These are phyloP conservation scores for Populus tomentosa DNA, from an alignment of 441 rosid genomes.

Conservation along the genomic window DNA sequence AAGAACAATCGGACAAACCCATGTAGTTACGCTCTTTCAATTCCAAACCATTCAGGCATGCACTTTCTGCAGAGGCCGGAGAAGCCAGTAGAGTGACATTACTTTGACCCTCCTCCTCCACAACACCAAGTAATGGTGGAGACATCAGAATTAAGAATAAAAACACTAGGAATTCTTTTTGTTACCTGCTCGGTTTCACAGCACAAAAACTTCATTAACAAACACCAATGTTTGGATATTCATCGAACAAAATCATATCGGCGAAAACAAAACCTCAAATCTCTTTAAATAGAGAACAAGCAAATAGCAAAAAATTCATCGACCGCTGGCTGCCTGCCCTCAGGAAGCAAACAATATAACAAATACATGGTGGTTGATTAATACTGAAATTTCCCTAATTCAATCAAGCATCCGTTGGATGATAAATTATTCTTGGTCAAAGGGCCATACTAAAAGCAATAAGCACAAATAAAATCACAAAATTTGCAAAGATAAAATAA, in stretches of 20 bases:
- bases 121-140: constrained; percentile 46
- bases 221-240: not conserved
- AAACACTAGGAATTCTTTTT: constrained; percentile 9
- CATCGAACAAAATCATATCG: not conserved
- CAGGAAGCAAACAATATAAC: constrained; percentile 18
- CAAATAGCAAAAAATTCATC: constrained; percentile 5
- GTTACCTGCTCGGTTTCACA: constrained; percentile 24
- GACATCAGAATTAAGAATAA: constrained; percentile 44
- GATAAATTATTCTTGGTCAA: not conserved
- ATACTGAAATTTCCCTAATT: constrained; percentile 10
- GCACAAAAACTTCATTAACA: not conserved
- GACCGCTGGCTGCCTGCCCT: constrained; percentile 17
- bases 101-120: constrained; percentile 54
- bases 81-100: constrained; percentile 37
- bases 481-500: not conserved
- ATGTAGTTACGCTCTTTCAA: constrained; percentile 63
- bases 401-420: constrained; percentile 19
- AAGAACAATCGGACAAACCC: constrained; percentile 62
- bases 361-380: not conserved
- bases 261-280: not conserved
- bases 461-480: not conserved
- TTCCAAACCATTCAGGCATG: constrained; percentile 44
- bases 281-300: not conserved
- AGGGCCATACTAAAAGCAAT: not conserved
- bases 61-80: constrained; percentile 42